Evolutionary conservation across 805 yeast genomes (phyloP).

Genomic region (Candida sonorensis): DNA sequence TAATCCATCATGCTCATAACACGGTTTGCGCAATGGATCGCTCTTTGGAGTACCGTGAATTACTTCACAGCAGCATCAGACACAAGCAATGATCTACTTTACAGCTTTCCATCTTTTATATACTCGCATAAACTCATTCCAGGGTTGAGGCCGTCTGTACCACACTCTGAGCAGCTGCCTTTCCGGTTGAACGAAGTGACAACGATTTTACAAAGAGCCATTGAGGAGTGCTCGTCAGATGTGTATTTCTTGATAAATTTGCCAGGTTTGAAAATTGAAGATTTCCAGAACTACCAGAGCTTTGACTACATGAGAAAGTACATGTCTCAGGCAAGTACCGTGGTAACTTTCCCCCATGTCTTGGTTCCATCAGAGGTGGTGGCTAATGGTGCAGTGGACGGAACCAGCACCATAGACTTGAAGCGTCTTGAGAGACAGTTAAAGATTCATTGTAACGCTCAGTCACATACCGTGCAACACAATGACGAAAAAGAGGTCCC

Average conservation of each 20-base stretch:
- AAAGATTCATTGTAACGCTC: conserved; percentile 46
- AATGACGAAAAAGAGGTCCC: conserved; percentile 40
- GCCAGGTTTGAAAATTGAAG: conserved; percentile 44
- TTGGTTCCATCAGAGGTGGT: conserved; percentile 18
- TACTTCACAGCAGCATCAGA: no score
- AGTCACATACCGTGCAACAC: conserved; percentile 30
- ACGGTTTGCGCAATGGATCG: no score
- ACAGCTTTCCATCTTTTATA: conserved; percentile 22
- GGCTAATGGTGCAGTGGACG: no score
- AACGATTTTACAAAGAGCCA: conserved; percentile 11
- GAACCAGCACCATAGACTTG: conserved; percentile 30
- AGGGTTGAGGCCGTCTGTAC: conserved; percentile 21
- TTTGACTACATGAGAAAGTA: conserved; percentile 47
- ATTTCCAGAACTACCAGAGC: conserved; percentile 33
- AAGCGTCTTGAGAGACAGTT: conserved; percentile 36
- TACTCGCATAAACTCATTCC: conserved; percentile 23
- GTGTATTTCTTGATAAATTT: conserved; percentile 50
- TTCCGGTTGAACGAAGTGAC: conserved; percentile 21
- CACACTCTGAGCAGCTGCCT: conserved; percentile 26
- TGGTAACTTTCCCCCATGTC: conserved; percentile 51
- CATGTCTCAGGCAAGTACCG: conserved; percentile 51
- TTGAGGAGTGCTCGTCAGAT: conserved; percentile 42
- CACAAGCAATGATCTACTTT: neutral
- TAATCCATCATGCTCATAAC: no score
- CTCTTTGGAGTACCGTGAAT: no score